phyloP scores from a whole-genome alignment of 2,329 filamentous ascomycete genomes.

The Lachnellula cervina region DNA sequence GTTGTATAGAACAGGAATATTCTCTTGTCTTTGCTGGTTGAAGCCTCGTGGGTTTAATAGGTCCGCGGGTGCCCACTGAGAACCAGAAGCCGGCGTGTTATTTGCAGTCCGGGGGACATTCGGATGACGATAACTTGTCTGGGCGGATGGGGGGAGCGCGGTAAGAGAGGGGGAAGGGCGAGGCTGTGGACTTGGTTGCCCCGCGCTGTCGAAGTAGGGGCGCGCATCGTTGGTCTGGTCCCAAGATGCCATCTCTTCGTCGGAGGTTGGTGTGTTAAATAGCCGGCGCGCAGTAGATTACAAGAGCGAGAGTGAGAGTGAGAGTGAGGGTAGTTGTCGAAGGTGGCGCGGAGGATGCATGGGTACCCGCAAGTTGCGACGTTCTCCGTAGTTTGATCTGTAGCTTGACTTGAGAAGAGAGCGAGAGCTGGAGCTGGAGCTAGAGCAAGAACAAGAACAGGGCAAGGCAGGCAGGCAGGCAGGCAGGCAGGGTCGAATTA shows the following conservation, averaged over 20 bases:
- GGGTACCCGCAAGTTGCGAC: background rate
- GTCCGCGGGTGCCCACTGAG: conserved; percentile 37
- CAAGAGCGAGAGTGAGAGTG: no score
- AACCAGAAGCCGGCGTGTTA: conserved; percentile 13
- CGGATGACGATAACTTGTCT: conserved; percentile 24
- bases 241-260: conserved; percentile 33
- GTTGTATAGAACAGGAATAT: conserved; percentile 7
- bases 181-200: conserved; percentile 8
- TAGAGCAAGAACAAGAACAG: no score
- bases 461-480: background rate
- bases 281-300: background rate
- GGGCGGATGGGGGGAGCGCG: conserved; percentile 2
- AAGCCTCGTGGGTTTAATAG: conserved; percentile 40
- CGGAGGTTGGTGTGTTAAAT: conserved; percentile 12
- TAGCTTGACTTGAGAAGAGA: no score
- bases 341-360: background rate
- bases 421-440: no score
- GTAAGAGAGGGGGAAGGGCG: conserved; percentile 4
- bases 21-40: conserved; percentile 16
- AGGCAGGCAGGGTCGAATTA: background rate
- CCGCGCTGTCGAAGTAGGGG: conserved; percentile 1
- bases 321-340: no score
- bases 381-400: no score
- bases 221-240: conserved; percentile 32
- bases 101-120: conserved; percentile 24